A percentile compares a stretch with the other conserved stretches of the same genome.
Conservation (phyloP, 2,329 filamentous ascomycete genomes). For the Venturia asperata region DNA sequence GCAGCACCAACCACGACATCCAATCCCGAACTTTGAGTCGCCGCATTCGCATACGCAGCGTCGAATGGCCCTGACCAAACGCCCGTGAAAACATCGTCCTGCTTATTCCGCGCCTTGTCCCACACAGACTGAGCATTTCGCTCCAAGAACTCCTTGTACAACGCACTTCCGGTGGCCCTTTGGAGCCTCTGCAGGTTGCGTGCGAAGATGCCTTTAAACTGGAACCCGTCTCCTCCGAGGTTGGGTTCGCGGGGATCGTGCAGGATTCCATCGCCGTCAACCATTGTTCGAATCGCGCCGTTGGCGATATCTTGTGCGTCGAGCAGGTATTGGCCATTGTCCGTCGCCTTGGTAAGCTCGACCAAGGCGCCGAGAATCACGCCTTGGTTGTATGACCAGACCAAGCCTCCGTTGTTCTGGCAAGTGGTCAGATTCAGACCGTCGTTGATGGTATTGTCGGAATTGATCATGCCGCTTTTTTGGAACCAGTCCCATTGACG, state of each 20-base stretch:
- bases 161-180: conserved; percentile 41
- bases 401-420: conserved; percentile 42
- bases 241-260: conserved; percentile 34
- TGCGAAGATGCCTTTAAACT: conserved; percentile 68
- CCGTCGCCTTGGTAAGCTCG: conserved; percentile 42
- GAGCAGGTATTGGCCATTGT: conserved; percentile 28
- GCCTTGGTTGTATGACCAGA: conserved; percentile 55
- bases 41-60: conserved; percentile 45
- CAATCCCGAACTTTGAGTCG: conserved; percentile 58
- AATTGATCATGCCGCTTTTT: conserved; percentile 41
- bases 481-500: conserved; percentile 48
- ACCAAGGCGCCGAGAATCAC: conserved; percentile 53
- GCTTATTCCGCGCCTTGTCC: conserved; percentile 47
- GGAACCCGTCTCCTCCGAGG: conserved; percentile 42
- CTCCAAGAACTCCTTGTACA: conserved; percentile 50
- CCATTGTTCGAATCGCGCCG: conserved; percentile 33
- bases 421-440: conserved; percentile 44
- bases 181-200: conserved; percentile 57
- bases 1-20: conserved; percentile 59
- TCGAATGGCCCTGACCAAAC: conserved; percentile 58
- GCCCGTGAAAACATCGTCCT: conserved; percentile 48
- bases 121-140: conserved; percentile 61
- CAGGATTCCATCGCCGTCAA: conserved; percentile 34
- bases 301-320: conserved; percentile 35
- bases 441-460: conserved; percentile 46